Base-by-base conservation (phyloP, 2,329 filamentous ascomycete species). In the Claviceps quebecensis region DNA sequence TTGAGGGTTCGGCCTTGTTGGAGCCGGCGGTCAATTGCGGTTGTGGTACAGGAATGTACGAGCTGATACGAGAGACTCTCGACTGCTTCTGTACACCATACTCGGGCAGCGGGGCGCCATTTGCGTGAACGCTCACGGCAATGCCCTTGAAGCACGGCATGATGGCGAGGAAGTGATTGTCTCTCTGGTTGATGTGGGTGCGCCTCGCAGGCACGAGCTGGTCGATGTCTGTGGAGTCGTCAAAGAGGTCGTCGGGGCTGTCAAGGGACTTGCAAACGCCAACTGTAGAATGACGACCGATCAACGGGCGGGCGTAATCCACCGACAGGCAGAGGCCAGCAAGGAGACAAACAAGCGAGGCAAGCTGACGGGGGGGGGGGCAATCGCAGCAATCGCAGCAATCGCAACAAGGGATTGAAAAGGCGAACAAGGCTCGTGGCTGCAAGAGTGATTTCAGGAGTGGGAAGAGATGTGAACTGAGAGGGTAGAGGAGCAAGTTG, bases 101-200 rank as follows among this genome's bases (percentile, higher is more conserved):
- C 71, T 98, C 93, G 56, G 89, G 77, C 58, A 98, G 81, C 58
- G 93, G 90, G 59, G 88, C 74, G 56, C 77, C 78, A 65, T 83
- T 83, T 53, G 81, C 79, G 72, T 98, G 93, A 68, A 97, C 94
- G 78, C 87, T 95, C 67, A 97, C 91, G 62, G 93, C 91, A 72
- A 98, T 89, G 71, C 93, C 93, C 76, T 97, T 95, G 75, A 97
- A 98, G 81, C 90, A 97, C 74, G 93, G 93, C 93, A 81, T 81
- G 65, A 65, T 77, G 64, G 63, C 57, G 57, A 53, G 52, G 55
- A 45, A 51, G 45, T 49, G 50, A 50, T 36, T 16, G 46, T 16
- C 47, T 36, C 4, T 36, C 39, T 26, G 48, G 23, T 19, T 29
- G 6, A 22, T 44, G 7, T 9, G 37, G 36, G n/a, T 17, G 44